Percentiles rank a stretch among this genome's conserved stretches.
Conservation (phyloP, 805 yeast genomes). For the Zygosaccharomyces lentus region DNA sequence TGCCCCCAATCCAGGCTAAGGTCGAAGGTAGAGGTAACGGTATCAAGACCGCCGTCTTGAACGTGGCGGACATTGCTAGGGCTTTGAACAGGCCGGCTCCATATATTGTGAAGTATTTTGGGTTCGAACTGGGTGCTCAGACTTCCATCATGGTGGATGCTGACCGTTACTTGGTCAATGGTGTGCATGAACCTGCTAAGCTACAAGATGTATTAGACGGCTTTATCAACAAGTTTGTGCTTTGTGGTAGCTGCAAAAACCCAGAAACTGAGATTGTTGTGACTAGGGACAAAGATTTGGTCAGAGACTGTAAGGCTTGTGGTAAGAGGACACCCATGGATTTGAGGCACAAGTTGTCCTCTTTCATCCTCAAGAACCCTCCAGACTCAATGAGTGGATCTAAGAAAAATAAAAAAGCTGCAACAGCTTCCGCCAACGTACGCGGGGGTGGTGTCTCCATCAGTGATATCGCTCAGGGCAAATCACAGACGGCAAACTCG, state of each 20-base stretch:
- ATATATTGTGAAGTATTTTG: slow-evolving; percentile 90
- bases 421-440: slow-evolving; percentile 84
- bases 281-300: slow-evolving; percentile 60
- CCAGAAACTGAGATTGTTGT: slow-evolving; percentile 93
- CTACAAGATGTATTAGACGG: slow-evolving; percentile 94
- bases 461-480: slow-evolving; percentile 67
- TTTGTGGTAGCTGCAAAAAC: slow-evolving; percentile 92
- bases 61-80: slow-evolving; percentile 88
- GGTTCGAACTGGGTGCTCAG: slow-evolving; percentile 96
- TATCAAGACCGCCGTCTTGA: slow-evolving; percentile 91
- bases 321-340: slow-evolving; percentile 85
- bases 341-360: slow-evolving; percentile 78
- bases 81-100: slow-evolving; percentile 91
- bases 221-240: slow-evolving; percentile 85
- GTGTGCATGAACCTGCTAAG: slow-evolving; percentile 85
- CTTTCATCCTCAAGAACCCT: slow-evolving; percentile 87
- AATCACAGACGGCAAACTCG: slow-evolving; percentile 28
- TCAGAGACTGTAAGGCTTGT: slow-evolving; percentile 97
- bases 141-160: slow-evolving; percentile 73
- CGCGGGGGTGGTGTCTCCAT: slow-evolving; percentile 84
- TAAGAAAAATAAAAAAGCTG: slow-evolving; percentile 68
- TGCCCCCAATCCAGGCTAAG: slow-evolving; percentile 97
- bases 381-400: slow-evolving; percentile 54
- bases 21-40: slow-evolving; percentile 99
- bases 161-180: slow-evolving; percentile 90